Evolutionary conservation across 2,329 filamentous ascomycete species (phyloP).

Genomic region (Cercospora citrullina): DNA sequence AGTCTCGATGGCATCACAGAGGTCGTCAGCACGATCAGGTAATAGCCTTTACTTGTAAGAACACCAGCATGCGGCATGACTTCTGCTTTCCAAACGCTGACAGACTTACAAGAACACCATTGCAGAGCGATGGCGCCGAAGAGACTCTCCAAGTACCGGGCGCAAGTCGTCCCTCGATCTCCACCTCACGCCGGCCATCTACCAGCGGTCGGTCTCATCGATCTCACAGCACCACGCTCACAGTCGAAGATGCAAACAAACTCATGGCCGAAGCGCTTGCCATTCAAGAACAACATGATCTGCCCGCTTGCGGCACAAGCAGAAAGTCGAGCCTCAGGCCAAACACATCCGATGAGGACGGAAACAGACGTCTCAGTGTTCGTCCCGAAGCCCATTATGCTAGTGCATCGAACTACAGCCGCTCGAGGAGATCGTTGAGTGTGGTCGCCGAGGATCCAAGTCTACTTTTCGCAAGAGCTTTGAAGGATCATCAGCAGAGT

Average conservation of each 20-base stretch:
- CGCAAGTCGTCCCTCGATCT: neutral
- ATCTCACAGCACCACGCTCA: neutral
- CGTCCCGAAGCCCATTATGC: slow-evolving; percentile 6
- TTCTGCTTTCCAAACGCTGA: neutral
- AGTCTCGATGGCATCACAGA: neutral
- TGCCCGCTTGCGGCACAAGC: neutral
- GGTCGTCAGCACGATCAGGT: neutral
- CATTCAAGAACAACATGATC: slow-evolving; percentile 11
- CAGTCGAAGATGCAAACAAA: slow-evolving; percentile 9
- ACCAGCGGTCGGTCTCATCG: slow-evolving; percentile 7
- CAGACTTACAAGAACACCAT: neutral
- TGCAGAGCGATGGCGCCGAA: neutral
- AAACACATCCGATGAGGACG: neutral
- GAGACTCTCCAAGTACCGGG: neutral
- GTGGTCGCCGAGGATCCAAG: slow-evolving; percentile 16
- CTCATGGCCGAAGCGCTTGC: slow-evolving; percentile 10
- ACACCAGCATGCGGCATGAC: neutral
- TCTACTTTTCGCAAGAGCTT: slow-evolving; percentile 15
- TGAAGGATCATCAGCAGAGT: slow-evolving; percentile 15
- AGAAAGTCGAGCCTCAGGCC: neutral
- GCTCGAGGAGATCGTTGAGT: slow-evolving; percentile 10
- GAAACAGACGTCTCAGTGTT: neutral
- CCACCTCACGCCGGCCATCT: neutral
- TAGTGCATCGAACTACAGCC: slow-evolving; percentile 9
- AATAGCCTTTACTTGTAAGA: neutral